Evolutionary conservation across 2,329 filamentous ascomycete genomes (phyloP).

Genomic region (Torrubiella hemipterigena): DNA sequence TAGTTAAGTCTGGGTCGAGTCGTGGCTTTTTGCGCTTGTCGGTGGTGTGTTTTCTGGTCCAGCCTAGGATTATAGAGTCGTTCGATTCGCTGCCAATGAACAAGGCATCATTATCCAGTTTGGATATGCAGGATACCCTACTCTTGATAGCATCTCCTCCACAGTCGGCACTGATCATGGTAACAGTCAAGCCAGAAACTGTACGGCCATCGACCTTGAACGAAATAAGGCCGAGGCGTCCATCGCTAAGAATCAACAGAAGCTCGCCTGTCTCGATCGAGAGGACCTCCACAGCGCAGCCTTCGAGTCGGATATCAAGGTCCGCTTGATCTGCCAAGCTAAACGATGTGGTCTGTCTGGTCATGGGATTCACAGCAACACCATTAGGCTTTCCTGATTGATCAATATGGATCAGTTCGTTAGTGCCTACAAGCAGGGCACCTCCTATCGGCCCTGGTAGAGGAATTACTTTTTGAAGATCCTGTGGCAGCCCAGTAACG

Average conservation of each 20-base stretch:
- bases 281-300: slow-evolving; percentile 64
- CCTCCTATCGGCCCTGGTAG: slow-evolving; percentile 81
- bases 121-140: slow-evolving; percentile 56
- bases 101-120: slow-evolving; percentile 54
- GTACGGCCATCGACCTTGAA: slow-evolving; percentile 86
- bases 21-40: slow-evolving; percentile 55
- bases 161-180: slow-evolving; percentile 46
- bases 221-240: slow-evolving; percentile 60
- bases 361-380: slow-evolving; percentile 84
- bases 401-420: slow-evolving; percentile 90
- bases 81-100: slow-evolving; percentile 80
- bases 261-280: slow-evolving; percentile 70
- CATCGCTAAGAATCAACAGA: slow-evolving; percentile 68
- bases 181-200: slow-evolving; percentile 74
- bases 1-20: slow-evolving; percentile 38
- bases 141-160: slow-evolving; percentile 52
- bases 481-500: slow-evolving; percentile 73
- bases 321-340: slow-evolving; percentile 77
- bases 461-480: slow-evolving; percentile 72
- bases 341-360: slow-evolving; percentile 72
- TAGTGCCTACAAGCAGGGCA: slow-evolving; percentile 72
- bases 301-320: slow-evolving; percentile 68
- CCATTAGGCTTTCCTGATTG: slow-evolving; percentile 91
- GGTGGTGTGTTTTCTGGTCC: slow-evolving; percentile 55
- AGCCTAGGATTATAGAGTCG: slow-evolving; percentile 73